Evolutionary conservation across 768 basidiomycete species (phyloP).

Genomic region (Suillus ampliporus): DNA sequence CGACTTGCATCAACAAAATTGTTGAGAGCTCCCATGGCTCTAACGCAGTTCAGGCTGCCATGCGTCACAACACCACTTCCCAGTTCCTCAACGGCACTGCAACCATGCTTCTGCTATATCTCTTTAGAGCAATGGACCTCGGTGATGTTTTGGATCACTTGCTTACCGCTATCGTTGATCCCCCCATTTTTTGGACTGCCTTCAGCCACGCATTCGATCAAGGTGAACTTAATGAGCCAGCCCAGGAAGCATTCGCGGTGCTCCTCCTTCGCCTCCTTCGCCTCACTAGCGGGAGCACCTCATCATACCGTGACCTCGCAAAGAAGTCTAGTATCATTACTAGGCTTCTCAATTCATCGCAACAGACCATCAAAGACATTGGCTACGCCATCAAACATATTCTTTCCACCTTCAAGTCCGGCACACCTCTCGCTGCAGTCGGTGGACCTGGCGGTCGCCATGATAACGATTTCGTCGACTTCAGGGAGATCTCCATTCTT

Average conservation of each 20-base stretch:
- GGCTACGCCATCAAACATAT: slow-evolving; percentile 49
- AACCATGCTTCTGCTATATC: slow-evolving; percentile 41
- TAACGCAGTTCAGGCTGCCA: slow-evolving; percentile 43
- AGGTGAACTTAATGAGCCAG: slow-evolving; percentile 38
- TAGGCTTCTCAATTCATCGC: slow-evolving; percentile 28
- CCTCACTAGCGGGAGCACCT: slow-evolving; percentile 41
- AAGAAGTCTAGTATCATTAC: slow-evolving; percentile 36
- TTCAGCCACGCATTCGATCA: slow-evolving; percentile 43
- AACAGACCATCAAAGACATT: slow-evolving; percentile 31
- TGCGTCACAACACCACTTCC: slow-evolving; percentile 44
- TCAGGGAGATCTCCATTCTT: slow-evolving; percentile 63
- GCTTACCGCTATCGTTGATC: slow-evolving; percentile 49
- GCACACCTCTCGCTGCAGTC: slow-evolving; percentile 22
- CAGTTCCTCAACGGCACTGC: slow-evolving; percentile 51
- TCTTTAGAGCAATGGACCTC: slow-evolving; percentile 45
- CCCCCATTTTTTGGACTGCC: slow-evolving; percentile 55
- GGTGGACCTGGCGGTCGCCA: slow-evolving; percentile 66
- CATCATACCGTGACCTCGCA: slow-evolving; percentile 46
- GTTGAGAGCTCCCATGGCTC: slow-evolving; percentile 43
- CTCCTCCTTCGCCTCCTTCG: slow-evolving; percentile 55
- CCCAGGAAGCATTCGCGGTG: slow-evolving; percentile 49
- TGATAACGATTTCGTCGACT: slow-evolving; percentile 70
- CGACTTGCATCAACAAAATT: slow-evolving; percentile 44
- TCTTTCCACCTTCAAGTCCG: slow-evolving; percentile 32
- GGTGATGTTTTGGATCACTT: slow-evolving; percentile 49